These are phyloP conservation scores for Cyberlindnera mycetangii DNA, from an alignment of 805 yeast genomes.

Conservation along the genomic window DNA sequence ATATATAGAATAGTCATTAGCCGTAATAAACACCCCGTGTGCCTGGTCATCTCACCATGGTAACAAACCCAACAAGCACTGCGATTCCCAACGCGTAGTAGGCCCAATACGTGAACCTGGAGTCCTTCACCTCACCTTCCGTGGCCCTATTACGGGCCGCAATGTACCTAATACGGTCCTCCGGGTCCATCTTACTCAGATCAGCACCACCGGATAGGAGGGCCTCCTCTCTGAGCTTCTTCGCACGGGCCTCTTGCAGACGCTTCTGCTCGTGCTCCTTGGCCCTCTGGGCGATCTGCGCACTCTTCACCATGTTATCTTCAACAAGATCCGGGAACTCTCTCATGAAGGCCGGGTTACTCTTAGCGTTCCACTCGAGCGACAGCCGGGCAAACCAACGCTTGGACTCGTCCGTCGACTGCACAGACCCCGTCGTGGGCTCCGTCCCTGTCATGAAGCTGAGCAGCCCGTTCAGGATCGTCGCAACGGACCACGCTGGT, in stretches of 20 bases:
- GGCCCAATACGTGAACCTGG: constrained; percentile 15
- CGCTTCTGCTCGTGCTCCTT: constrained; percentile 11
- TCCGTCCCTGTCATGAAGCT: constrained; percentile 93
- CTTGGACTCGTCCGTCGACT: constrained; percentile 58
- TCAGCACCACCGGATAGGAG: constrained; percentile 33
- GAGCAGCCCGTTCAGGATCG: constrained; percentile 80
- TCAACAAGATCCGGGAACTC: constrained; percentile 70
- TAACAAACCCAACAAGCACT: constrained; percentile 27
- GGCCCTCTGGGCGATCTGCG: constrained; percentile 20
- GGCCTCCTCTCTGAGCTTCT: constrained; percentile 30
- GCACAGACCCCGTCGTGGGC: constrained; percentile 77
- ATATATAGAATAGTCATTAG: background rate
- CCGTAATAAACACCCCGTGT: too few species aligned
- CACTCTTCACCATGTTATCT: constrained; percentile 28
- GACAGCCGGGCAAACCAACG: constrained; percentile 56
- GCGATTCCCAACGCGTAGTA: constrained; percentile 36
- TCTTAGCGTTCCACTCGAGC: constrained; percentile 52
- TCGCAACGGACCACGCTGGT: constrained; percentile 93
- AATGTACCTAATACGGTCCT: constrained; percentile 57
- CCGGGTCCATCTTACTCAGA: constrained; percentile 40
- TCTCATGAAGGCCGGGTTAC: constrained; percentile 53
- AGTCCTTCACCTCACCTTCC: constrained; percentile 2
- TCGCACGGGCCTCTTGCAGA: constrained; percentile 11
- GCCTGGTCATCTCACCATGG: constrained; percentile 15
- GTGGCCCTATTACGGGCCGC: constrained; percentile 21